These are phyloP conservation scores for Trichoderma arundinaceum DNA, from an alignment of 2,329 filamentous ascomycete genomes.

Conservation along the genomic window DNA sequence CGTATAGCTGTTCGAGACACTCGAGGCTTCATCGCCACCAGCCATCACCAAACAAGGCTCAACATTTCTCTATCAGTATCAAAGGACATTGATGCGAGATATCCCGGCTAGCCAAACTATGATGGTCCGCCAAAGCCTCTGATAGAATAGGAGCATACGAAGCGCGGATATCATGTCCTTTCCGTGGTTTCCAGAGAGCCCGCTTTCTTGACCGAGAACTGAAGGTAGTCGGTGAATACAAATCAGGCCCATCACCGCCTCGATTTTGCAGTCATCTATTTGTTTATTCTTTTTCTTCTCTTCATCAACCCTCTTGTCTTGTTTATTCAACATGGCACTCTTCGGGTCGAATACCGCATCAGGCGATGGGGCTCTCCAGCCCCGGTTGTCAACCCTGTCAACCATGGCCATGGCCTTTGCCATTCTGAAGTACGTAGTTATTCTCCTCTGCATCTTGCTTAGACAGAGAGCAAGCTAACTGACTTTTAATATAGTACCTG, in stretches of 20 bases:
- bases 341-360: conserved; percentile 11
- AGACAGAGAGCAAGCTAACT: background rate
- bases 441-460: background rate
- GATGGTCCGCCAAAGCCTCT: conserved; percentile 12
- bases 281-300: background rate
- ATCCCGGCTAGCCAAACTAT: conserved; percentile 13
- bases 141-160: conserved; percentile 5
- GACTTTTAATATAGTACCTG: conserved; percentile 8
- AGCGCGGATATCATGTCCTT: conserved; percentile 20
- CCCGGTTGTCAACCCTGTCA: conserved; percentile 18
- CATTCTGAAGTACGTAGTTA: conserved; percentile 12
- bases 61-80: conserved; percentile 6
- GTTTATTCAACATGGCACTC: conserved; percentile 6
- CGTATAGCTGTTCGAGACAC: conserved; percentile 11
- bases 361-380: conserved; percentile 24
- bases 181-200: conserved; percentile 7
- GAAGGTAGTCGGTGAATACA: conserved; percentile 18
- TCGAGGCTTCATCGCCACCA: conserved; percentile 19
- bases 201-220: conserved; percentile 11
- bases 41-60: conserved; percentile 5
- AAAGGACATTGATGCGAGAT: conserved; percentile 5
- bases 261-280: background rate
- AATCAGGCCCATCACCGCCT: conserved; percentile 22
- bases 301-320: background rate
- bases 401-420: conserved; percentile 27